Base-by-base conservation (phyloP, 805 yeast species). In the Tetrapisispora taiwanensis region DNA sequence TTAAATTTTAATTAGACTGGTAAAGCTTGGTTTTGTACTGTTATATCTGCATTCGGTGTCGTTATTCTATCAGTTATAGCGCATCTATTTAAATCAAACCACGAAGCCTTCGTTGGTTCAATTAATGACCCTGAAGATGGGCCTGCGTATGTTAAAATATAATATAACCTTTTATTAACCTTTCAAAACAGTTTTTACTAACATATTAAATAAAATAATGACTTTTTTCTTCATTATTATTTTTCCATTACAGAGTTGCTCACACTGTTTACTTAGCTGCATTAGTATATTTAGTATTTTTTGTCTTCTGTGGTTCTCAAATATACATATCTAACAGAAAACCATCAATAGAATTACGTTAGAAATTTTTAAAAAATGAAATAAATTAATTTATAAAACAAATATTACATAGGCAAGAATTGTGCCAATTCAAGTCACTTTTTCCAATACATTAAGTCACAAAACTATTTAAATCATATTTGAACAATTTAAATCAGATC, bases 1-100 rank as follows among this genome's bases (percentile, higher is more conserved):
- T n/a, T n/a, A n/a, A n/a, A n/a, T n/a, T n/a, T 47, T 32, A 41
- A 26, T 20, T 26, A 79, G 84, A 70, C 92, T 40, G 84, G 79
- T 24, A 81, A 85, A 58, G 97, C 98, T 20, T 90, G 95, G 85
- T 87, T 85, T 65, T 90, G 98, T 63, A 90, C 97, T 37, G 75
- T 90, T 35, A 72, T 92, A 37, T 88, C 97, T 41, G 88, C 92
- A 14, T 90, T 90, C 63, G 98, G 94, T 46, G 79, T 90, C 30
- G 82, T 87, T 38, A 92, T 90, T 46, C 75, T 90, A 39, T 74
- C 94, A 10, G 84, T 85, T 45, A 76, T 90, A 54, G 98, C 94
- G 17, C 76, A 78, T 52, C 72, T 90, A 50, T 90, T 92, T 70
- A 72, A 82, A 53, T 70, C 69, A 30, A 84, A 79, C 52, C 94